Evolutionary conservation across 352 stramenopile species (phyloP).

Genomic region (Pythium monospermum): DNA sequence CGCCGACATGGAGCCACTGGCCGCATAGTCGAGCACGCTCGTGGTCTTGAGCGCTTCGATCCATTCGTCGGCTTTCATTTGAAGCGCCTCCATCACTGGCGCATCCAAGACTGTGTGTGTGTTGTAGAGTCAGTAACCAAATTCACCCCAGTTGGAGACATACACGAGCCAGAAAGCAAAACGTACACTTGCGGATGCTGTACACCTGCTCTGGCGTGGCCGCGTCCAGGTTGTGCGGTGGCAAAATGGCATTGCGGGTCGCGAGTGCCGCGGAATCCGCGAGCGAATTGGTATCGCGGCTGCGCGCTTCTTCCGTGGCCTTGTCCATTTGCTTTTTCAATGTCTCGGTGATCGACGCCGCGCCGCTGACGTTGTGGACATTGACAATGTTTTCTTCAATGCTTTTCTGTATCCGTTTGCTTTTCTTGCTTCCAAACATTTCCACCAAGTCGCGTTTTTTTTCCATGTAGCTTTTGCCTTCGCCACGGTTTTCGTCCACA

Average conservation of each 20-base stretch:
- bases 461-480: conserved; percentile 60
- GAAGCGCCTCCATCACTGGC: conserved; percentile 68
- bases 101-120: conserved; percentile 47
- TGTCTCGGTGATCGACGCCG: conserved; percentile 55
- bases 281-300: conserved; percentile 49
- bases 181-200: conserved; percentile 76
- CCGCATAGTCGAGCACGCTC: conserved; percentile 51
- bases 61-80: conserved; percentile 71
- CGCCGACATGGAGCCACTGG: conserved; percentile 36
- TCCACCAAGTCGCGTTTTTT: conserved; percentile 70
- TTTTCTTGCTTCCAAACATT: conserved; percentile 80
- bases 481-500: conserved; percentile 55
- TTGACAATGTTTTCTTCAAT: conserved; percentile 82
- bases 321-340: conserved; percentile 73
- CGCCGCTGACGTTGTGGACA: conserved; percentile 69
- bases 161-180: conserved; percentile 5
- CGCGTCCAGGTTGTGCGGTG: conserved; percentile 66
- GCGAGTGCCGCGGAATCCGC: conserved; percentile 47
- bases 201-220: conserved; percentile 75
- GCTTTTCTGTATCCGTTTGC: conserved; percentile 77
- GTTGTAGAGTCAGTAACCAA: background rate
- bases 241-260: conserved; percentile 63
- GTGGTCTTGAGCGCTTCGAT: conserved; percentile 52
- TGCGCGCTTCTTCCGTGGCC: conserved; percentile 43
- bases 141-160: background rate